Evolutionary conservation across 108 stramenopile species (phyloP).

Genomic region (Skeletonema potamos): DNA sequence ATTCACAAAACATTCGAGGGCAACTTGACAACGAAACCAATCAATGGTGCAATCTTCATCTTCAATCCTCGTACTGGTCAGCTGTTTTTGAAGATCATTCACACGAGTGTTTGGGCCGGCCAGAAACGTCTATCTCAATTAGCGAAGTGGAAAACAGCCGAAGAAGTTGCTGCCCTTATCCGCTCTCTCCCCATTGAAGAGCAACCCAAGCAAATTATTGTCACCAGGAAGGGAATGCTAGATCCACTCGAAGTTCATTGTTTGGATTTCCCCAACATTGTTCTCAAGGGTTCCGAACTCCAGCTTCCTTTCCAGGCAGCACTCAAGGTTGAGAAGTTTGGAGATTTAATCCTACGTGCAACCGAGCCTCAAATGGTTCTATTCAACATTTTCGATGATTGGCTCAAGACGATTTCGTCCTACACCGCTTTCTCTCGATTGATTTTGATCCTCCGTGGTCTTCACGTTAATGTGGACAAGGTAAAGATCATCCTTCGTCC

Average conservation of each 20-base stretch:
- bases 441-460: slow-evolving; percentile 96
- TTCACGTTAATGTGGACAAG: slow-evolving; percentile 96
- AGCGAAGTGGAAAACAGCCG: slow-evolving; percentile 99
- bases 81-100: slow-evolving; percentile 98
- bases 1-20: slow-evolving; percentile 99
- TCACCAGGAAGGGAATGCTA: slow-evolving; percentile 98
- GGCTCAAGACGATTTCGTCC: slow-evolving; percentile 97
- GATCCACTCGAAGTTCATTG: slow-evolving; percentile 99
- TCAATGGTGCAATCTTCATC: slow-evolving; percentile 99
- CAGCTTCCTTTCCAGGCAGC: slow-evolving; percentile 99
- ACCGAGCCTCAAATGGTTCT: slow-evolving; percentile 99
- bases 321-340: slow-evolving; percentile 98
- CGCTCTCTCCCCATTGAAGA: slow-evolving; percentile 98
- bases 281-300: slow-evolving; percentile 97
- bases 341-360: slow-evolving; percentile 96
- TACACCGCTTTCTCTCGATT: slow-evolving; percentile 99
- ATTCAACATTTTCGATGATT: slow-evolving; percentile 99
- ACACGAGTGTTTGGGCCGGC: slow-evolving; percentile 99
- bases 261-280: slow-evolving; percentile 99
- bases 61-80: slow-evolving; percentile 99
- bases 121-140: slow-evolving; percentile 99
- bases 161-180: slow-evolving; percentile 98
- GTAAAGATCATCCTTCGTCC: slow-evolving; percentile 98
- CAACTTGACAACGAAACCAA: slow-evolving; percentile 98
- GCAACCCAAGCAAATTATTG: slow-evolving; percentile 99